Evolutionary conservation across 176 grass and related monocot genomes (phyloP), one percentile per base, ranked within the genome.

Genomic region (Themeda triandra): DNA sequence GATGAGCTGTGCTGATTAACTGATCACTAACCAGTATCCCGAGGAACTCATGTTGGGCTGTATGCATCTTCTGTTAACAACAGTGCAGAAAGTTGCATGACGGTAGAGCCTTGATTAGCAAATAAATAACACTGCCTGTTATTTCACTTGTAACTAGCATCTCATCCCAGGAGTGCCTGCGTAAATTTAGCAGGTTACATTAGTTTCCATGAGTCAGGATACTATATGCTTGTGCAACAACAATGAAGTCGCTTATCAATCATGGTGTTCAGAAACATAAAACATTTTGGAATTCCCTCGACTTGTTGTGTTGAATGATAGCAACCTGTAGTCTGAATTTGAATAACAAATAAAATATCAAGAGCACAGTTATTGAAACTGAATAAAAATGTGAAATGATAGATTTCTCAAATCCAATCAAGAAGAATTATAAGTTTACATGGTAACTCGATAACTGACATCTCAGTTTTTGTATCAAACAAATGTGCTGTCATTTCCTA

Each of bases 1-100:
- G 9, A 68, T 21, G 69, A 83, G 46, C 19, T 90, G 80, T 68
- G 59, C 69, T 41, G 65, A 32, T 72, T 25, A 66, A 83, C 80
- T 71, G 35, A 77, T 63, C 11, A 64, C 73, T 90, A 73, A 86
- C 80, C 75, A 68, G 45, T 46, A 48, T 27, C 84, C 48, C 59
- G 29, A 72, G 46, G 37, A 83, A 86, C 67, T 78, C 83, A 86
- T 79, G 84, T 79, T 37, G 59, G 68, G 75, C 66, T 67, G 28
- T 66, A 78, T 83, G 68, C 54, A 75, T 67, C 78, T 67, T 82
- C 58, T 10, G 79, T 49, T 75, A 80, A 80, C 3, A 13, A 45
- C 14, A 63, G 24, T 44, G 31, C 65, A 77, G 66, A 79, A 44
- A 79, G 60, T 59, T 80, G 75, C 31, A 62, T 90, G 58, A 83